These are phyloP conservation scores for Gossypium arboreum DNA, from an alignment of 345 rosid genomes.

Conservation along the genomic window DNA sequence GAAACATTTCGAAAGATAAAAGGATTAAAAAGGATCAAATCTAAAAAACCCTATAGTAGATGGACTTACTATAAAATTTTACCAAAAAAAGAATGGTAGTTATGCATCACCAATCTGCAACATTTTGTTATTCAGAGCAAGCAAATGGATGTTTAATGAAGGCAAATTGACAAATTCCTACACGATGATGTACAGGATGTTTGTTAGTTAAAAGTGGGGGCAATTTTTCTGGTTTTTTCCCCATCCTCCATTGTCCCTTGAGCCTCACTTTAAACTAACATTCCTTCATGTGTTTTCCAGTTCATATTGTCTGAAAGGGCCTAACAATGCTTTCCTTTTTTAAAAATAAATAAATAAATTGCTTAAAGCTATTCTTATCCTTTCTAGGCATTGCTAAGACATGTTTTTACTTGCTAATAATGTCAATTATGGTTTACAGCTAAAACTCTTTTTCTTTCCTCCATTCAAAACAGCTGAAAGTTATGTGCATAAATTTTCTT, in stretches of 20 bases:
- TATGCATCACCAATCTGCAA: background rate
- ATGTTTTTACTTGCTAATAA: background rate
- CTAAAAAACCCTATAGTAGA: no score
- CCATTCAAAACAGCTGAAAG: slow-evolving; percentile 3
- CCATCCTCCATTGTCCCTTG: slow-evolving; percentile 4
- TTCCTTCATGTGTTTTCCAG: background rate
- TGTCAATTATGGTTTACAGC: slow-evolving; percentile 18
- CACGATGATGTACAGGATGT: background rate
- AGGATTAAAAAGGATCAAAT: no score
- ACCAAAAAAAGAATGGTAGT: no score
- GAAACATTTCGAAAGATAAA: no score
- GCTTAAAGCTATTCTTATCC: background rate
- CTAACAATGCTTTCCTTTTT: background rate
- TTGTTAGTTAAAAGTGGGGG: slow-evolving; percentile 17
- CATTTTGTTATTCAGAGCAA: slow-evolving; percentile 8
- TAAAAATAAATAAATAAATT: background rate
- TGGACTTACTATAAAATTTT: no score
- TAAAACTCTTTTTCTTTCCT: slow-evolving; percentile 7
- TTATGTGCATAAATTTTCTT: background rate
- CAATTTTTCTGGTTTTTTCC: background rate
- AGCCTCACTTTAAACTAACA: slow-evolving; percentile 1
- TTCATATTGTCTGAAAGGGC: background rate
- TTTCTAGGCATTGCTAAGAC: background rate
- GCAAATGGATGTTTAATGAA: background rate
- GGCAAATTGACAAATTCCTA: slow-evolving; percentile 15